A percentile compares a stretch with the other conserved stretches of the same genome.
phyloP scores from a whole-genome alignment of 352 stramenopile species.

The Globisporangium nunn region DNA sequence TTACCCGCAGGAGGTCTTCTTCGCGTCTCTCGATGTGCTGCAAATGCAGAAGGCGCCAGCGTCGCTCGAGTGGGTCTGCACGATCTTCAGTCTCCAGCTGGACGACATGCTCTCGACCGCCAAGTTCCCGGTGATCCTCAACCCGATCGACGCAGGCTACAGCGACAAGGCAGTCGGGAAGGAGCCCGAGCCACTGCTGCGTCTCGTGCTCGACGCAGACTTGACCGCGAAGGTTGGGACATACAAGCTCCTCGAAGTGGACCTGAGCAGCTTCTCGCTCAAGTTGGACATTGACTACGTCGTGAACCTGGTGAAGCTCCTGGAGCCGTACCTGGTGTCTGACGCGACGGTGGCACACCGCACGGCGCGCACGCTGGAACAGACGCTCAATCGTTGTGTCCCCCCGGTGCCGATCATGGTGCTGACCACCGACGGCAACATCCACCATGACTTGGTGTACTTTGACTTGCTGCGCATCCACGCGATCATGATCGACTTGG shows the following conservation, averaged over 20 bases:
- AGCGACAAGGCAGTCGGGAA: slow-evolving; percentile 65
- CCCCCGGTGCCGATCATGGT: slow-evolving; percentile 49
- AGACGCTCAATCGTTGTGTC: slow-evolving; percentile 48
- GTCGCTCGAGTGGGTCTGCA: slow-evolving; percentile 74
- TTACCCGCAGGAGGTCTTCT: slow-evolving; percentile 79
- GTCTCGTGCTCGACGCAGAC: slow-evolving; percentile 70
- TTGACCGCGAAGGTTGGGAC: slow-evolving; percentile 68
- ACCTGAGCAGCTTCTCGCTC: slow-evolving; percentile 56
- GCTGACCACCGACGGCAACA: slow-evolving; percentile 57
- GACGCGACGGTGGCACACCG: slow-evolving; percentile 53
- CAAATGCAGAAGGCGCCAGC: slow-evolving; percentile 60
- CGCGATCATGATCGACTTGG: slow-evolving; percentile 61
- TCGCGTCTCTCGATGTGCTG: slow-evolving; percentile 70
- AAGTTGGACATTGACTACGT: slow-evolving; percentile 86
- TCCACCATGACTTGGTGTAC: slow-evolving; percentile 74
- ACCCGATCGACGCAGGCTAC: slow-evolving; percentile 71
- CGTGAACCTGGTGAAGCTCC: slow-evolving; percentile 69
- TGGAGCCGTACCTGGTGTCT: slow-evolving; percentile 74
- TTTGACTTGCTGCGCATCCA: slow-evolving; percentile 77
- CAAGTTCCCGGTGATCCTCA: slow-evolving; percentile 82
- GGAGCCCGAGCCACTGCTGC: slow-evolving; percentile 51
- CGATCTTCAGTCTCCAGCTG: slow-evolving; percentile 73
- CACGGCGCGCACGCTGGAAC: slow-evolving; percentile 52
- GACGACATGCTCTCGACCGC: slow-evolving; percentile 81
- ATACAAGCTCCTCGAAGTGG: slow-evolving; percentile 78